Evolutionary conservation across 1,284 basidiomycete genomes (phyloP).

Genomic region (Rhodotorula mucilaginosa): DNA sequence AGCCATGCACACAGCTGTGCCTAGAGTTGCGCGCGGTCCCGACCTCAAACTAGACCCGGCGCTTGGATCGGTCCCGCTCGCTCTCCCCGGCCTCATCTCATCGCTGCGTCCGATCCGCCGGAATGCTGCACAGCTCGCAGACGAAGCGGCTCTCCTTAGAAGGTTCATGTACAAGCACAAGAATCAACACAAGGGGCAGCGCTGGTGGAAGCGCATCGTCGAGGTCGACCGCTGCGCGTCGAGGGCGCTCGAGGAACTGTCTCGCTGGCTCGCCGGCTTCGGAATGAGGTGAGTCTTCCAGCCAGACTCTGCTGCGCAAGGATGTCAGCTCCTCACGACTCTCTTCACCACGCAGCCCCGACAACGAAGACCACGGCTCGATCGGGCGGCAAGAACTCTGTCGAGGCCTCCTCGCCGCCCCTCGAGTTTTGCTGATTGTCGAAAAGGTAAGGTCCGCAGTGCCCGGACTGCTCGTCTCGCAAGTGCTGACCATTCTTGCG

Average conservation of each 20-base stretch:
- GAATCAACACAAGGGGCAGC: conserved; percentile 37
- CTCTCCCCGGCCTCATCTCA: conserved; percentile 36
- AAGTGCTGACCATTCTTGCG: not conserved
- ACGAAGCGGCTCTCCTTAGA: conserved; percentile 27
- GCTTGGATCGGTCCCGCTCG: not conserved
- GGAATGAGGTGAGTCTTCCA: conserved; percentile 13
- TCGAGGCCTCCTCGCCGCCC: conserved; percentile 8
- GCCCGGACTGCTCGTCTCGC: not conserved
- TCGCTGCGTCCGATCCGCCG: conserved; percentile 34
- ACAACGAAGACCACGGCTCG: conserved; percentile 12
- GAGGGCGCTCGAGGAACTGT: conserved; percentile 21
- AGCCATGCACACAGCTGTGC: not conserved
- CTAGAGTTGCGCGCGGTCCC: not conserved
- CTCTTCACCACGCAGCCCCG: not conserved
- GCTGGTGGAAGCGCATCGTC: conserved; percentile 35
- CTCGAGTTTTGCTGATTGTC: conserved; percentile 18
- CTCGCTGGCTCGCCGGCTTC: conserved; percentile 15
- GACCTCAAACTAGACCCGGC: not conserved
- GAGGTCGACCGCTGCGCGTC: conserved; percentile 21
- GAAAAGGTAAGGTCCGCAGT: conserved; percentile 22
- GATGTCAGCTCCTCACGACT: too few relatives aligned
- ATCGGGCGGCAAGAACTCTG: conserved; percentile 4
- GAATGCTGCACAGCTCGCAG: conserved; percentile 11
- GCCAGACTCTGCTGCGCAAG: too few relatives aligned
- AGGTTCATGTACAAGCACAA: conserved; percentile 42